Conservation (phyloP, 345 rosid species). For the Cardamine resedifolia region DNA sequence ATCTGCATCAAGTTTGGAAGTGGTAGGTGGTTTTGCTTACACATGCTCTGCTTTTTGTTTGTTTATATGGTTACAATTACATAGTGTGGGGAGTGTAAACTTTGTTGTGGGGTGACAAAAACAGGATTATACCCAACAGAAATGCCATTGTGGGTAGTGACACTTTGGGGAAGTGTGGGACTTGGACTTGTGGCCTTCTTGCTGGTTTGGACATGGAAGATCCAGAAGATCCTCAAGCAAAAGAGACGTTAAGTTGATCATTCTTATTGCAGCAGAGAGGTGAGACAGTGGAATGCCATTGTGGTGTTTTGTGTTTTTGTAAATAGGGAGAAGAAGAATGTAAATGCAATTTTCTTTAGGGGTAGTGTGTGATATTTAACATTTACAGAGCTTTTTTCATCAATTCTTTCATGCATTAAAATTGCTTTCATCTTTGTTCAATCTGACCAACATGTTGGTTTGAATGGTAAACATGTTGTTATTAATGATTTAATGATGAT, state of each 20-base stretch:
- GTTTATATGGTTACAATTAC: not conserved
- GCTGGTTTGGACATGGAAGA: constrained; percentile 76
- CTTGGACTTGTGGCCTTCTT: constrained; percentile 53
- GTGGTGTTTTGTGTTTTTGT: constrained; percentile 28
- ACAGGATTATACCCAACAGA: constrained; percentile 82
- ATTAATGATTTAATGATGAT: not conserved
- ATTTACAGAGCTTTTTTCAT: constrained; percentile 33
- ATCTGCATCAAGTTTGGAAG: constrained; percentile 96
- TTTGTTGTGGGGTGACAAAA: not conserved
- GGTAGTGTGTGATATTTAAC: constrained; percentile 27
- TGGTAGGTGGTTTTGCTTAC: constrained; percentile 50
- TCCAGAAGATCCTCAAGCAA: constrained; percentile 53
- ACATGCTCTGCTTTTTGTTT: constrained; percentile 9
- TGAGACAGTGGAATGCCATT: constrained; percentile 37
- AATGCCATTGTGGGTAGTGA: constrained; percentile 80
- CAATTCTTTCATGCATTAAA: constrained; percentile 33
- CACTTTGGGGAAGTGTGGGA: constrained; percentile 73
- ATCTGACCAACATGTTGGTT: not conserved
- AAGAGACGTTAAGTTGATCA: constrained; percentile 60
- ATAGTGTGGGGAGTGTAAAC: constrained; percentile 9
- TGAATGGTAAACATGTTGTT: not conserved
- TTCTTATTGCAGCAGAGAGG: constrained; percentile 5
- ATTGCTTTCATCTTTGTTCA: constrained; percentile 29
- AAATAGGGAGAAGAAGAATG: constrained; percentile 36
- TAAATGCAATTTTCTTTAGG: constrained; percentile 44